These are phyloP conservation scores for Trypanosoma scelopori DNA, from an alignment of 208 protist species.

Conservation along the genomic window DNA sequence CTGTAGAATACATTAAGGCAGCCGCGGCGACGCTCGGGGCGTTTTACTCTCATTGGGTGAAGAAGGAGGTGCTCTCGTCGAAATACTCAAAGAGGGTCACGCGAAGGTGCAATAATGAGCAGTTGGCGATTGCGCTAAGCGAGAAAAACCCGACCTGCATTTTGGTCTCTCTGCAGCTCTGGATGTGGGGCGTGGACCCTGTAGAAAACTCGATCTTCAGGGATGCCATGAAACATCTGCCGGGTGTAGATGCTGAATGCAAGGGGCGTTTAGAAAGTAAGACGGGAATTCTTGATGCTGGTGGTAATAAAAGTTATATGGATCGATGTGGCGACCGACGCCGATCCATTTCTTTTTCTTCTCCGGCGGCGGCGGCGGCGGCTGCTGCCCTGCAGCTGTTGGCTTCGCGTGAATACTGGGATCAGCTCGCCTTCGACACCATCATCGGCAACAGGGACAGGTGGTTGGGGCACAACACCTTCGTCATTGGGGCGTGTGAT, in stretches of 20 bases:
- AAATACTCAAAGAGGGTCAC: constrained; percentile 5
- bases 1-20: constrained; percentile 38
- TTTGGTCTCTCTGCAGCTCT: constrained; percentile 41
- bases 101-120: constrained; percentile 5
- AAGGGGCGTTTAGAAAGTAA: neutral
- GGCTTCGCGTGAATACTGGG: constrained; percentile 23
- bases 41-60: constrained; percentile 45
- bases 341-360: too few relatives aligned
- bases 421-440: constrained; percentile 37
- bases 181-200: constrained; percentile 38
- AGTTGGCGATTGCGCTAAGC: neutral
- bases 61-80: constrained; percentile 15
- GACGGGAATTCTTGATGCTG: too few relatives aligned
- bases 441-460: constrained; percentile 52
- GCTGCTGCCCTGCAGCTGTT: neutral
- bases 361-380: neutral
- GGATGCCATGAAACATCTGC: neutral
- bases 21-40: constrained; percentile 24
- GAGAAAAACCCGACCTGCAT: constrained; percentile 14
- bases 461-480: constrained; percentile 41
- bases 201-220: constrained; percentile 17
- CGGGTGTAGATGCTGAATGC: neutral
- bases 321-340: too few relatives aligned
- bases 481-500: constrained; percentile 24
- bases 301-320: too few relatives aligned